These are phyloP conservation scores for Amphicarpaea edgeworthii DNA, from an alignment of 306 rosid genomes.

Conservation along the genomic window DNA sequence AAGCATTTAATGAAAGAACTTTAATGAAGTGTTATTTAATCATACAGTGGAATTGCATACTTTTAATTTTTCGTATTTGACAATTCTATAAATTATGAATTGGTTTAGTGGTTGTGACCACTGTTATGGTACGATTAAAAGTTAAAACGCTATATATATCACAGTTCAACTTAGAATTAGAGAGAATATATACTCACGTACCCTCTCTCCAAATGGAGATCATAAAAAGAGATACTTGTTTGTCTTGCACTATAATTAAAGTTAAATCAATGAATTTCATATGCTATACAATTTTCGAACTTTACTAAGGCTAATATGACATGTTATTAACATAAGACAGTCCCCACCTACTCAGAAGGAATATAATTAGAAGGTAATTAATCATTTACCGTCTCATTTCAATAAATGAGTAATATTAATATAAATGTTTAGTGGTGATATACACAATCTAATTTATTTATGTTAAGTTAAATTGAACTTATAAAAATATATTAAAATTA, in stretches of 20 bases:
- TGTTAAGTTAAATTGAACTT: too few relatives aligned
- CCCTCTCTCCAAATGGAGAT: constrained; percentile 6
- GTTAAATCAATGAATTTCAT: neutral
- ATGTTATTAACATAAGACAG: neutral
- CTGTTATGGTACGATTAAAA: constrained; percentile 24
- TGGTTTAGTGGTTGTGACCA: constrained; percentile 10
- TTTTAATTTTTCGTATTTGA: constrained; percentile 37
- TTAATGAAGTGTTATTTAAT: constrained; percentile 49
- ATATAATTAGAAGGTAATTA: neutral
- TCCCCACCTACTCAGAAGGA: neutral
- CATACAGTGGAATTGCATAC: constrained; percentile 63
- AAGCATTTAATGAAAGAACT: constrained; percentile 35
- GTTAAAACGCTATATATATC: neutral
- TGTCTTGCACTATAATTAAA: neutral
- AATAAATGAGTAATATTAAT: too few relatives aligned
- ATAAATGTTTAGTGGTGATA: too few relatives aligned
- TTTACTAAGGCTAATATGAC: constrained; percentile 10
- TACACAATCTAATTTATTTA: too few relatives aligned
- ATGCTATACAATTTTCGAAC: neutral
- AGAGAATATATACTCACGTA: neutral
- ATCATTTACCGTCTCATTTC: neutral
- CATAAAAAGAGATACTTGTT: neutral
- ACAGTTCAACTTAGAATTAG: neutral
- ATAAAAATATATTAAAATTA: too few relatives aligned
- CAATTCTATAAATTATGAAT: constrained; percentile 4